A percentile compares a stretch with the other conserved stretches of the same genome.
These are phyloP conservation scores for Peronospora belbahrii DNA, from an alignment of 352 stramenopile genomes.

Conservation along the genomic window DNA sequence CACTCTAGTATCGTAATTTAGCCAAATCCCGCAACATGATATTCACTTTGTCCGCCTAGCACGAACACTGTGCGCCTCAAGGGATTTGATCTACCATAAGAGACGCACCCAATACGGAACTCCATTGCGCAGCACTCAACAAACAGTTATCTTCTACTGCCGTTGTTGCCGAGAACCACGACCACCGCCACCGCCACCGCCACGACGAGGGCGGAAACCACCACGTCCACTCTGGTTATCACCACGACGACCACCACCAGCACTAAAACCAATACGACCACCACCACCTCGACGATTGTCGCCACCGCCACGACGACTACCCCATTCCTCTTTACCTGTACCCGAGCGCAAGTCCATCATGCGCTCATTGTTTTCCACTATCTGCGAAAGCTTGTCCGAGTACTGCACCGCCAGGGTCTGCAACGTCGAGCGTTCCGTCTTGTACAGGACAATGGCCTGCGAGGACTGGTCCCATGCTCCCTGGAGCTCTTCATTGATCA, in stretches of 20 bases:
- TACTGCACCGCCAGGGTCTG: constrained; percentile 95
- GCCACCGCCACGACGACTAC: constrained; percentile 37
- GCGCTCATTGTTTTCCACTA: constrained; percentile 88
- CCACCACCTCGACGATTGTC: constrained; percentile 34
- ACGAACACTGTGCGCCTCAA: constrained; percentile 7
- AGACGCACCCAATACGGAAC: constrained; percentile 4
- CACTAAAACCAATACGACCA: constrained; percentile 29
- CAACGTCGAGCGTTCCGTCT: constrained; percentile 90
- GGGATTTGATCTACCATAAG: constrained; percentile 12
- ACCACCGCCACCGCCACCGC: constrained; percentile 30
- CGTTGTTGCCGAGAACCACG: constrained; percentile 33
- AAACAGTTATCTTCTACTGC: constrained; percentile 27
- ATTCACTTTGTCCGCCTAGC: constrained; percentile 19
- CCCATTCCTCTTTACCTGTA: constrained; percentile 60
- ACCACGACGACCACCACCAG: constrained; percentile 30
- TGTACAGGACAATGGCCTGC: constrained; percentile 93
- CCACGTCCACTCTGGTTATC: constrained; percentile 48
- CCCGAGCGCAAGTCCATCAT: constrained; percentile 81
- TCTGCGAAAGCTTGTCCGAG: constrained; percentile 88
- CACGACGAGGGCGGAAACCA: constrained; percentile 35
- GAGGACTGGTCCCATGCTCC: constrained; percentile 97
- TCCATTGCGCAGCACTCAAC: constrained; percentile 17
- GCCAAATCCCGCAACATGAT: constrained; percentile 18
- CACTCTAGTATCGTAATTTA: constrained; percentile 19
- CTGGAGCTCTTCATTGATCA: constrained; percentile 97